Conservation (phyloP, 2,329 filamentous ascomycete genomes). For the Thielaviopsis populi region DNA sequence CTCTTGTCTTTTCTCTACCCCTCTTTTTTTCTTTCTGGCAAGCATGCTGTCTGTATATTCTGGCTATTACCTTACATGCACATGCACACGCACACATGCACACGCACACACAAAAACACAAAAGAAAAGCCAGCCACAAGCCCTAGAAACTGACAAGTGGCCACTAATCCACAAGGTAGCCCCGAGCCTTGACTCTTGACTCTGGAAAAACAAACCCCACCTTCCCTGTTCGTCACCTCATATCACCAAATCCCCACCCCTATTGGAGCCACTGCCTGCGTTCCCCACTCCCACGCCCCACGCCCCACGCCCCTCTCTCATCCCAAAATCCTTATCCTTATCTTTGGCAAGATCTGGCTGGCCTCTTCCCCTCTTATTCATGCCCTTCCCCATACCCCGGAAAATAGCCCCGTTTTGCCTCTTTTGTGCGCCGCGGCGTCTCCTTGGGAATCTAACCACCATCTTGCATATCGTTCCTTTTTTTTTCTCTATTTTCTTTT, state of each 20-base stretch:
- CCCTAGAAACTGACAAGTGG: background rate
- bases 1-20: too few relatives aligned
- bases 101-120: too few relatives aligned
- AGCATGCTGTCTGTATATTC: too few relatives aligned
- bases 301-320: background rate
- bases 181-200: background rate
- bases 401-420: background rate
- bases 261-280: background rate
- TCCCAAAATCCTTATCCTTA: background rate
- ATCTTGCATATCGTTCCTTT: background rate
- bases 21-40: too few relatives aligned
- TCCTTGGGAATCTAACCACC: background rate
- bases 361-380: background rate
- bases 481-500: too few relatives aligned
- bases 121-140: too few relatives aligned
- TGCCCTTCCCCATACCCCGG: conserved; percentile 1
- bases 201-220: background rate
- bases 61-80: too few relatives aligned
- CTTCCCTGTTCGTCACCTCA: background rate
- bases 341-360: background rate
- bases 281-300: background rate
- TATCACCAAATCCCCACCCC: background rate
- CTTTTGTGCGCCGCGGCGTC: background rate
- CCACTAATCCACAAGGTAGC: background rate
- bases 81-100: too few relatives aligned